Percentiles rank a stretch among this genome's conserved stretches.
Conservation (phyloP, 2,329 filamentous ascomycete genomes). For the Bipolaris zeicola region DNA sequence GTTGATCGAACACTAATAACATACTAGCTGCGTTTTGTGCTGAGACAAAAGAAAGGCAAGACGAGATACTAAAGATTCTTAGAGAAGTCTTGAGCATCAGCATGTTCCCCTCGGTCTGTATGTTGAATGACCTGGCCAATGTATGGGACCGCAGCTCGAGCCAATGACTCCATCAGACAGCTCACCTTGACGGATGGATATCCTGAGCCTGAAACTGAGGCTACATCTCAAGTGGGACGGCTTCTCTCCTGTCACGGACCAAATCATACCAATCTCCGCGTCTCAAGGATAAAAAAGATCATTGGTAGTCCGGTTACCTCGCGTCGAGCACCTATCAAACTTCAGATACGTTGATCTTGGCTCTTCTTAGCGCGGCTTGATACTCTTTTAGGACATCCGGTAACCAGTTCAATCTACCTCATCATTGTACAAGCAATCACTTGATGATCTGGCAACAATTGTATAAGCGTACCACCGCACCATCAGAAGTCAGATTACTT, state of each 20-base stretch:
- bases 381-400: neutral
- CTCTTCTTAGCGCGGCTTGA: neutral
- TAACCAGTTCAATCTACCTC: neutral
- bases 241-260: neutral
- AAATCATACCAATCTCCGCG: neutral
- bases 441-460: neutral
- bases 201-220: neutral
- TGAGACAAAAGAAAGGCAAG: slow-evolving; percentile 27
- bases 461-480: neutral
- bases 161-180: slow-evolving; percentile 29
- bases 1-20: slow-evolving; percentile 1
- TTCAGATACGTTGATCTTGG: neutral
- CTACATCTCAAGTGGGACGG: neutral
- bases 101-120: slow-evolving; percentile 35
- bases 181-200: neutral
- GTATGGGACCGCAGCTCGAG: slow-evolving; percentile 35
- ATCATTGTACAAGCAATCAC: neutral
- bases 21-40: slow-evolving; percentile 26
- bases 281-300: neutral
- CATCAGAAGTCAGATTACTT: neutral
- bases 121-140: slow-evolving; percentile 32
- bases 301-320: slow-evolving; percentile 1
- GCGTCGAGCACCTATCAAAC: slow-evolving; percentile 12
- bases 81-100: slow-evolving; percentile 27
- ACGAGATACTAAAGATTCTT: slow-evolving; percentile 21